A percentile compares a stretch with the other conserved stretches of the same genome.
Evolutionary conservation across 2,329 filamentous ascomycete species (phyloP).

Genomic region (Xylaria hypoxylon): DNA sequence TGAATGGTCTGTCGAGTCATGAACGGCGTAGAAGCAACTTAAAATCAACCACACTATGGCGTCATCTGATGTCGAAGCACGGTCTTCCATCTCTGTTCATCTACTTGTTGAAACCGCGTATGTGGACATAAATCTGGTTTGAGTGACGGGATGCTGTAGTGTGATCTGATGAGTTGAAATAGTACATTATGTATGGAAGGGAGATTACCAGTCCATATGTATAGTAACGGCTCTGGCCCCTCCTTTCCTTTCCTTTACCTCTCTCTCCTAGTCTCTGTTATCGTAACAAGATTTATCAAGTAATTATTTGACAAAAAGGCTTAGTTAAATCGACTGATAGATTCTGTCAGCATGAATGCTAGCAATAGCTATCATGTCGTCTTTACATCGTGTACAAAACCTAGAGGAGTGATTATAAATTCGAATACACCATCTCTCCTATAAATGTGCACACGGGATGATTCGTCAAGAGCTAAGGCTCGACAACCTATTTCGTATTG

Average conservation of each 20-base stretch:
- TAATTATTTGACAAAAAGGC: not conserved
- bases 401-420: not conserved
- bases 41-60: slow-evolving; percentile 19
- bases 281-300: not conserved
- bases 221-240: not conserved
- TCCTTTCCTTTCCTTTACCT: no score
- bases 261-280: not conserved
- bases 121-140: not conserved
- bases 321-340: not conserved
- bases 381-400: not conserved
- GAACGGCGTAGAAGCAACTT: not conserved
- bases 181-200: no score
- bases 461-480: not conserved
- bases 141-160: no score
- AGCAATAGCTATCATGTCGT: not conserved
- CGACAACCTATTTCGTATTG: not conserved
- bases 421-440: not conserved
- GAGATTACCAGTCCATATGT: no score
- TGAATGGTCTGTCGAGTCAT: slow-evolving; percentile 21
- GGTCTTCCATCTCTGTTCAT: not conserved
- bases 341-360: not conserved
- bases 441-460: not conserved
- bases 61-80: slow-evolving; percentile 9
- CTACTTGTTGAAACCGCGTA: not conserved
- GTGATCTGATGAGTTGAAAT: not conserved